Evolutionary conservation across 2,329 filamentous ascomycete genomes (phyloP), one percentile per base, ranked within the genome.

Genomic region (Ampelomyces quisqualis): DNA sequence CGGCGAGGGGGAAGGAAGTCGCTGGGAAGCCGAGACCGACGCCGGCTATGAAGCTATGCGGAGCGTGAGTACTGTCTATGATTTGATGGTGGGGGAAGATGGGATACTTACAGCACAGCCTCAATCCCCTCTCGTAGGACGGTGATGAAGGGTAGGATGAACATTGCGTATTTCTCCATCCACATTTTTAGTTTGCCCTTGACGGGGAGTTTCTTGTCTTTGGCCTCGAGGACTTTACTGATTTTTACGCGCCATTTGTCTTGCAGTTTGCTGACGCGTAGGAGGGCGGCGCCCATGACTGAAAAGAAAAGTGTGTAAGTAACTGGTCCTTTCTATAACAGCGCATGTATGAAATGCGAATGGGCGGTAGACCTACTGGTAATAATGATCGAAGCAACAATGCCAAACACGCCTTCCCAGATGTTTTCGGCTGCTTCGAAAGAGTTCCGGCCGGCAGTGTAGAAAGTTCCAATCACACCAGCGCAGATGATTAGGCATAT

Each of bases 221-320:
- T 73, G 8, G 76, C 64, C 52, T 86, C 81, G 20, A 93, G 70
- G 2, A 86, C 81, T 56, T 79, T 80, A 13, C 84, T 80, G 17
- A 95, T 80, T 78, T 93, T 93, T 57, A 85, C 73, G n/a, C 82
- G 80, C 90, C 89, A 95, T 70, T 93, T 93, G 47, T 86, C 83
- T 65, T 90, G 86, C 67, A 93, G 79, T 69, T 91, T 93, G 47
- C 82, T 85, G 40, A 95, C 78, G 18, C 89, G 84, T 6, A 95
- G 79, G 20, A 95, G 79, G 4, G 86, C 88, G 21, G 82, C 84
- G 19, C 89, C 89, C 73, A 94, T 85, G 47, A 89, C 55, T n/a
- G n/a, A n/a, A n/a, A n/a, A n/a, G n/a, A n/a, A n/a, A n/a, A n/a
- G n/a, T n/a, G n/a, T n/a, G n/a, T n/a, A n/a, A n/a, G n/a, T n/a